phyloP scores from a whole-genome alignment of 2,329 filamentous ascomycete genomes.

The Xylariales sp. region DNA sequence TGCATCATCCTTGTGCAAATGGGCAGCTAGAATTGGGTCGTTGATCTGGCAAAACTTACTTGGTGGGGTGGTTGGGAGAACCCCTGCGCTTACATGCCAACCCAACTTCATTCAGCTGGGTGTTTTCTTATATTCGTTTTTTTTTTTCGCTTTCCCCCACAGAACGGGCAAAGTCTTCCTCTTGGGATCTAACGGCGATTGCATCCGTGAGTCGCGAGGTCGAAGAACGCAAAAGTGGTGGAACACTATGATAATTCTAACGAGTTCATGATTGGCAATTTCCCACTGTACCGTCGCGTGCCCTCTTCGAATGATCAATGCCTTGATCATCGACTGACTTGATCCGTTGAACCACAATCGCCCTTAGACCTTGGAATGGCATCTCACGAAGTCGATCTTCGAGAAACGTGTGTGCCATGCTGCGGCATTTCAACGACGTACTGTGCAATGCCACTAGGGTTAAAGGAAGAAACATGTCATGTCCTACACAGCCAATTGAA shows the following conservation, averaged over 20 bases:
- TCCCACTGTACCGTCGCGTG: no score
- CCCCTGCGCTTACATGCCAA: background rate
- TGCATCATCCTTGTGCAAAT: no score
- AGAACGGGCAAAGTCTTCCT: no score
- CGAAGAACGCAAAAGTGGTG: no score
- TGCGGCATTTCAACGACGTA: background rate
- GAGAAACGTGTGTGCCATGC: background rate
- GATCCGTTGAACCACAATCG: background rate
- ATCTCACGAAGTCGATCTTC: background rate
- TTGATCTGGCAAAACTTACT: background rate
- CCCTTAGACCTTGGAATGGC: background rate
- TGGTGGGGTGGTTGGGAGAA: background rate
- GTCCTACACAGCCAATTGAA: background rate
- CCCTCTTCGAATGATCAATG: no score
- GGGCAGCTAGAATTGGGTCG: background rate
- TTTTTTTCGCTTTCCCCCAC: no score
- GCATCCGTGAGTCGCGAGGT: no score
- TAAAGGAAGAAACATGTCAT: background rate
- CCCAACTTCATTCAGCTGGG: background rate
- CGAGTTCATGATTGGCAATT: background rate
- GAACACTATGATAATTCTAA: background rate
- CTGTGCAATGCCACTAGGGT: background rate
- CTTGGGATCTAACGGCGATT: no score
- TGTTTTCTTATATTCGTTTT: no score
- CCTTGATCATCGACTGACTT: no score